Percentiles rank a stretch among this genome's conserved stretches.
These are phyloP conservation scores for Dioscorea cayenensis DNA, from an alignment of 116 monocot genomes.

Conservation along the genomic window DNA sequence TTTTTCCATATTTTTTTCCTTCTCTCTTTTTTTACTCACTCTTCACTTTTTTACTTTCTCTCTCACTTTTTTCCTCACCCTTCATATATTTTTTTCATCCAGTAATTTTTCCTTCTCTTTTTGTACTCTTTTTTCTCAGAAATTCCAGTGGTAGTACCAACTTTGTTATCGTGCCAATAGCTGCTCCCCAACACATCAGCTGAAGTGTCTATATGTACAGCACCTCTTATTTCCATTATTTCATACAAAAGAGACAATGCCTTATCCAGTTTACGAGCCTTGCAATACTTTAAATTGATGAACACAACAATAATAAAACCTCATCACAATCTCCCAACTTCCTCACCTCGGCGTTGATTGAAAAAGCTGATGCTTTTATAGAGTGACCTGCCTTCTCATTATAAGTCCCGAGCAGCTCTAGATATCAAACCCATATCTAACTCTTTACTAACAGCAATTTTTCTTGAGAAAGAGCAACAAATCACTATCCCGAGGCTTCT, in stretches of 20 bases:
- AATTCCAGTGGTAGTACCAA: constrained; percentile 34
- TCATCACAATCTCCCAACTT: constrained; percentile 41
- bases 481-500: constrained; percentile 32
- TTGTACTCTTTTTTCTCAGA: too few species aligned
- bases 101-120: too few species aligned
- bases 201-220: constrained; percentile 21
- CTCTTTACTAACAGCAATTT: constrained; percentile 35
- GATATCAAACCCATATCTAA: constrained; percentile 37
- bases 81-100: too few species aligned
- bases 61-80: too few species aligned
- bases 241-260: constrained; percentile 23
- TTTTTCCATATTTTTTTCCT: too few species aligned
- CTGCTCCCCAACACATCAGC: constrained; percentile 35
- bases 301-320: constrained; percentile 17
- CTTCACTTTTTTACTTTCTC: too few species aligned
- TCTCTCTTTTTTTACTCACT: too few species aligned
- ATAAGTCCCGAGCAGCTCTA: constrained; percentile 26
- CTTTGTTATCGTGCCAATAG: constrained; percentile 29
- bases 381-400: constrained; percentile 20
- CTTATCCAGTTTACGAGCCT: constrained; percentile 31
- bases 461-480: constrained; percentile 29
- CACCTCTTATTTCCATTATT: constrained; percentile 39
- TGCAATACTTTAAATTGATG: constrained; percentile 31
- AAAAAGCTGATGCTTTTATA: constrained; percentile 37
- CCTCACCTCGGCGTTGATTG: constrained; percentile 49